phyloP scores from a whole-genome alignment of 2,329 filamentous ascomycete species.

The Scortechinia acanthostroma region DNA sequence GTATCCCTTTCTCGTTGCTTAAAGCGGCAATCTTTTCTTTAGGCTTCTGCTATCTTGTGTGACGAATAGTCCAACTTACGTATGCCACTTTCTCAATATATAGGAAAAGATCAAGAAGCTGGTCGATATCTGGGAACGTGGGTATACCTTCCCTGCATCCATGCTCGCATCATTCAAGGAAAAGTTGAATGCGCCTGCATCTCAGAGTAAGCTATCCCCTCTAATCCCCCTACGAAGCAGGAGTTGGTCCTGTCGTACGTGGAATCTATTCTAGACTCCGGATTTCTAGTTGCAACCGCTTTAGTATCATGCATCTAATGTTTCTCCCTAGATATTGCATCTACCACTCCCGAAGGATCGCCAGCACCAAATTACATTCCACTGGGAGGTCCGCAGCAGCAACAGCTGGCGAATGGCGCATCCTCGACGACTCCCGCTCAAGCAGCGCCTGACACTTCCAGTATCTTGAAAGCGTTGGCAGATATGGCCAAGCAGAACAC shows the following conservation, averaged over 20 bases:
- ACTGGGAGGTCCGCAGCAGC: constrained; percentile 12
- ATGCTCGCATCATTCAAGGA: constrained; percentile 80
- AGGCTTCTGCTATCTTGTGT: too few relatives aligned
- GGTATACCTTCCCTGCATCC: constrained; percentile 75
- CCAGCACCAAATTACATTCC: constrained; percentile 12
- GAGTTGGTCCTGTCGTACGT: constrained; percentile 3
- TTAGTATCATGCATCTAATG: constrained; percentile 26
- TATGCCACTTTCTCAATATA: constrained; percentile 30
- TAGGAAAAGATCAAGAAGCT: constrained; percentile 95
- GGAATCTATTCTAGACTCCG: too few relatives aligned
- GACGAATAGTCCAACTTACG: constrained; percentile 33
- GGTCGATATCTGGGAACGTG: constrained; percentile 96
- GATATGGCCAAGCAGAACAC: constrained; percentile 74
- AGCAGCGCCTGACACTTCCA: constrained; percentile 32
- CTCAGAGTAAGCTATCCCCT: constrained; percentile 52
- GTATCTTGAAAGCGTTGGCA: constrained; percentile 72
- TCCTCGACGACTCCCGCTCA: constrained; percentile 26
- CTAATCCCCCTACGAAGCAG: constrained; percentile 5
- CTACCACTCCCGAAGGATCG: constrained; percentile 66
- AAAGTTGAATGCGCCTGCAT: constrained; percentile 57
- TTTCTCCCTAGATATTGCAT: constrained; percentile 39
- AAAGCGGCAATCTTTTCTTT: not conserved
- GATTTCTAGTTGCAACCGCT: constrained; percentile 7
- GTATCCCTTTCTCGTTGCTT: too few relatives aligned
- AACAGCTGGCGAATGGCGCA: constrained; percentile 21